Evolutionary conservation across 352 stramenopile species (phyloP).

Genomic region (Phytophthora ramorum): DNA sequence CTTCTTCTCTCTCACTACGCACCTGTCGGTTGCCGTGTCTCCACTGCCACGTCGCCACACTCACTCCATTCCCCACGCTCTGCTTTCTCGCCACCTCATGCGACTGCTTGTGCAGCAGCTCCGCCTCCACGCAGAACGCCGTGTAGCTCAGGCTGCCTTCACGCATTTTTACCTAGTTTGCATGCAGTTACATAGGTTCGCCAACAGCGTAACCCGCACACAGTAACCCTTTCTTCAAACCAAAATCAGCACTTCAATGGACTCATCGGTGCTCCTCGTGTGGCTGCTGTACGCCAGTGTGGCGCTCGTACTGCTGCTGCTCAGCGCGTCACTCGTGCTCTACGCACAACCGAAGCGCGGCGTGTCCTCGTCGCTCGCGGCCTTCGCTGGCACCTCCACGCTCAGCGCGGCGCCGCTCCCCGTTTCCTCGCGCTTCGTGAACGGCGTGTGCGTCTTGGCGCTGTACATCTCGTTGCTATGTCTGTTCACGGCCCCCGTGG

Average conservation of each 20-base stretch:
- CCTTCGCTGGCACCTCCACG: slow-evolving; percentile 62
- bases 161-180: slow-evolving; percentile 17
- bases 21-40: slow-evolving; percentile 57
- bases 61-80: background rate
- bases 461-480: slow-evolving; percentile 79
- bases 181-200: no score
- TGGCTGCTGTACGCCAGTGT: slow-evolving; percentile 78
- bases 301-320: slow-evolving; percentile 57
- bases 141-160: slow-evolving; percentile 51
- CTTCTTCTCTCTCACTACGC: background rate
- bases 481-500: slow-evolving; percentile 80
- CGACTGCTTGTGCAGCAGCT: slow-evolving; percentile 49
- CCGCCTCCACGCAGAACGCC: slow-evolving; percentile 55
- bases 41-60: slow-evolving; percentile 63
- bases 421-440: slow-evolving; percentile 77
- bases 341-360: slow-evolving; percentile 70
- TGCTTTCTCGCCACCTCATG: slow-evolving; percentile 30
- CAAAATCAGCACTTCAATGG: slow-evolving; percentile 27
- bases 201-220: background rate
- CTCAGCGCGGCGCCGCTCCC: slow-evolving; percentile 66
- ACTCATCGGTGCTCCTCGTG: slow-evolving; percentile 48
- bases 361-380: slow-evolving; percentile 55
- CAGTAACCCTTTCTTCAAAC: slow-evolving; percentile 17
- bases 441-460: slow-evolving; percentile 66
- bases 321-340: slow-evolving; percentile 62